These are phyloP conservation scores for Penicillium fuscoglaucum DNA, from an alignment of 2,329 filamentous ascomycete genomes.

Conservation along the genomic window DNA sequence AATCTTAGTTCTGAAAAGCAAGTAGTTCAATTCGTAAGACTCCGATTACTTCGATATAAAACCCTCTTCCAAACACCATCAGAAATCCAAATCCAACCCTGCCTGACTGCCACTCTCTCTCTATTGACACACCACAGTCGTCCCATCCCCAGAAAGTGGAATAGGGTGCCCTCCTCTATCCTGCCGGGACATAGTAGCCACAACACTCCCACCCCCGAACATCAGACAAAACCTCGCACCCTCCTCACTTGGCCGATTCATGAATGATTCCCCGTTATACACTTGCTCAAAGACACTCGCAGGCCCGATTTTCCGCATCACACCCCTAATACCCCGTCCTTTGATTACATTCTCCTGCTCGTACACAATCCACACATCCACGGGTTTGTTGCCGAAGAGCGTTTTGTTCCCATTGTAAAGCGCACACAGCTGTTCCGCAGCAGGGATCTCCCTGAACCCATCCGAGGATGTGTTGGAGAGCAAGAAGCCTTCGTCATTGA, in stretches of 20 bases:
- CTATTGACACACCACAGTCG: not conserved
- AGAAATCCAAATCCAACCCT: not conserved
- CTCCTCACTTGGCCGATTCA: not conserved
- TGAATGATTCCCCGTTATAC: not conserved
- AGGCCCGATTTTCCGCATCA: not conserved
- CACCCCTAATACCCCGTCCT: not conserved
- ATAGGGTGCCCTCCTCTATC: not conserved
- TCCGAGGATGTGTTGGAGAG: not conserved
- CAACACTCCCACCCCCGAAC: not conserved
- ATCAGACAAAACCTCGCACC: not conserved
- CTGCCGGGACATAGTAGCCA: not conserved
- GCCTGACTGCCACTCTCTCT: not conserved
- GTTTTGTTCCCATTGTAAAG: not conserved
- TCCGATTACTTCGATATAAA: not conserved
- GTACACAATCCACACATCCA: conserved; percentile 5
- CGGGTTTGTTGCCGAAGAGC: not conserved
- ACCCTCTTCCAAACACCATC: not conserved
- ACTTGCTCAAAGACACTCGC: not conserved
- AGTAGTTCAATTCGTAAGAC: not conserved
- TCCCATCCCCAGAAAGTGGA: not conserved
- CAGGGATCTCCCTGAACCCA: not conserved
- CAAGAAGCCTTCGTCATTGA: conserved; percentile 2
- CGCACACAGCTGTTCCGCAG: not conserved
- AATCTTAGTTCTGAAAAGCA: not conserved
- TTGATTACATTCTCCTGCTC: not conserved